Evolutionary conservation across 2,329 filamentous ascomycete genomes (phyloP), one percentile per base, ranked within the genome.

Genomic region (Clonostachys sp.): DNA sequence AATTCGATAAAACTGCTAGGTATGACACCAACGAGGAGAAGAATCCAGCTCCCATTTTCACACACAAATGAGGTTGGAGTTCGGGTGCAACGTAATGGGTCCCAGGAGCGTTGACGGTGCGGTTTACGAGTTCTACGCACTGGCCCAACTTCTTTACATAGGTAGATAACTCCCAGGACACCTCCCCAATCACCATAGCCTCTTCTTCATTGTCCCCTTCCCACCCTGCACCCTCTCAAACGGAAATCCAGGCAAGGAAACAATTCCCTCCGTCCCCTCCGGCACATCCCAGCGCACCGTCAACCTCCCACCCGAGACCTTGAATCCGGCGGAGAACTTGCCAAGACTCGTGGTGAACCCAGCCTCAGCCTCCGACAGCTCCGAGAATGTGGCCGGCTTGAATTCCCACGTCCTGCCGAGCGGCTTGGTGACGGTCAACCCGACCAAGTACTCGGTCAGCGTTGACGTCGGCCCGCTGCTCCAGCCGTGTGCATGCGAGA

Each of bases 401-500:
- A 42, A 42, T 8, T 17, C 14, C 41, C 41, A 42, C 41, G 18
- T 24, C 20, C 13, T 24, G n/a, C 41, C 41, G 2, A 24, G 17
- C 12, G 41, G 41, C 20, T 4, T 24, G 8, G 41, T 42, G 14
- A 42, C 6, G 14, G n/a, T 17, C 33, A 77, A 54, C 1, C 74
- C 74, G 4, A 75, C 60, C 17, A 74, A 57, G 24, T 65, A 64
- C 44, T 70, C 65, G 1, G 67, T 74, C 48, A 77, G 55, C 3
- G 72, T 69, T 41, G 66, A 68, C 2, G 72, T 73, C 12, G 74
- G 74, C 0, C 74, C 74, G 0, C 68, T 69, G 10, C 68, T 67
- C 74, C 74, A 77, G 9, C 74, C 73, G 55, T 77, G 73, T 13
- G 73, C 62, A 50, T 77, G 74, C n/a, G 66, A 71, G 7, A 71